Conservation (phyloP, 2,329 filamentous ascomycete genomes). For the Colletotrichum chlorophyti region DNA sequence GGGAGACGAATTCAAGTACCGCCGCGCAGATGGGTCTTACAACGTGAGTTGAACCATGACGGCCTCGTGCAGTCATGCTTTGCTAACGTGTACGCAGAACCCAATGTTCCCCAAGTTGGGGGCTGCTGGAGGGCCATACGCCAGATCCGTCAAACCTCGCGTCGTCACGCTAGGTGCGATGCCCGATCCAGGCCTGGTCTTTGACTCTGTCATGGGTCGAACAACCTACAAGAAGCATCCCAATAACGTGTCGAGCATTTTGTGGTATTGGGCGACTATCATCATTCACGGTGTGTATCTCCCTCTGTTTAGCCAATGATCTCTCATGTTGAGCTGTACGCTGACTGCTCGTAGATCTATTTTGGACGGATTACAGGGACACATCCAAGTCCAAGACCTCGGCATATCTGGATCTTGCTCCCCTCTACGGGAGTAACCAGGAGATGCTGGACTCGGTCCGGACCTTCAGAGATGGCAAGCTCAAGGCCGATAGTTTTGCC, state of each 20-base stretch:
- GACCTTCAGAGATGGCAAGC: slow-evolving; percentile 72
- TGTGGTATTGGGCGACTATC: slow-evolving; percentile 60
- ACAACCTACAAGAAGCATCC: slow-evolving; percentile 63
- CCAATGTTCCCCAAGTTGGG: slow-evolving; percentile 70
- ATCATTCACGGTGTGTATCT: slow-evolving; percentile 68
- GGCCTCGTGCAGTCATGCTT: too few species aligned
- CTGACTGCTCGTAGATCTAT: slow-evolving; percentile 57
- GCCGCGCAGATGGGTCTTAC: slow-evolving; percentile 73
- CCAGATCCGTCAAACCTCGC: slow-evolving; percentile 67
- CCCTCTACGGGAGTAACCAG: slow-evolving; percentile 74
- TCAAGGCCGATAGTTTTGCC: slow-evolving; percentile 77
- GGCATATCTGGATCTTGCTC: slow-evolving; percentile 74
- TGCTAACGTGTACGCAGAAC: slow-evolving; percentile 51
- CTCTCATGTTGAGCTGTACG: neutral
- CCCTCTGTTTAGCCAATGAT: neutral
- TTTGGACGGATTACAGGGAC: slow-evolving; percentile 71
- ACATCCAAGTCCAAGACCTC: slow-evolving; percentile 70
- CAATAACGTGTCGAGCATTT: slow-evolving; percentile 74
- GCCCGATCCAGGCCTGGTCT: slow-evolving; percentile 70
- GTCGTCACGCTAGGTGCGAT: slow-evolving; percentile 67
- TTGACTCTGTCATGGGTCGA: slow-evolving; percentile 66
- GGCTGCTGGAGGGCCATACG: slow-evolving; percentile 71
- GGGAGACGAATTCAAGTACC: slow-evolving; percentile 68
- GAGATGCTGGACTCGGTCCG: slow-evolving; percentile 71
- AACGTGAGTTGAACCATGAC: slow-evolving; percentile 52